Evolutionary conservation across 1,284 basidiomycete genomes (phyloP).

Genomic region (Cutaneotrichosporon cavernicola): DNA sequence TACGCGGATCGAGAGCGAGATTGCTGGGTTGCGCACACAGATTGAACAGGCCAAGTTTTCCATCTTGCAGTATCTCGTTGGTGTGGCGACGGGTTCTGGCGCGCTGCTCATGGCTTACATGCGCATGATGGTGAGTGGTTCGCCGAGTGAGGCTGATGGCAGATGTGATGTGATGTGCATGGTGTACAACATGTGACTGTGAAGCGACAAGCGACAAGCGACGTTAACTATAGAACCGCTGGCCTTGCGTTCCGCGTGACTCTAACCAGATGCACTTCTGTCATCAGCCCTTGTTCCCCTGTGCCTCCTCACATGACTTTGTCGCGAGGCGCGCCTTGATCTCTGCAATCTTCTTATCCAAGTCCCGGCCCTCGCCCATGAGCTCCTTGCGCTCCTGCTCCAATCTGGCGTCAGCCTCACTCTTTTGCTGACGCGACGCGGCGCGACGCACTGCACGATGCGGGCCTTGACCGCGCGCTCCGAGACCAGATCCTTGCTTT

Average conservation of each 20-base stretch:
- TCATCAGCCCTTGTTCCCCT: neutral
- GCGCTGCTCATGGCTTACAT: constrained; percentile 53
- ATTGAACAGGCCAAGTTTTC: constrained; percentile 84
- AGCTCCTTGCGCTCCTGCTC: constrained; percentile 40
- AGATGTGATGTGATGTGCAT: neutral
- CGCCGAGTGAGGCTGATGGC: neutral
- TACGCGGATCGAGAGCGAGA: constrained; percentile 95
- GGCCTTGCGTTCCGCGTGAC: neutral
- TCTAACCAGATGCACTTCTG: neutral
- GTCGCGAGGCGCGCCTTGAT: constrained; percentile 12
- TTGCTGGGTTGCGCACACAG: constrained; percentile 80
- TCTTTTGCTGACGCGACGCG: too few relatives aligned
- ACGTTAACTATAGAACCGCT: neutral
- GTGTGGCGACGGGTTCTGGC: constrained; percentile 53
- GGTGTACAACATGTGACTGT: neutral
- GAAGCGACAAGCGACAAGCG: too few relatives aligned
- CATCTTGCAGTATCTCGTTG: constrained; percentile 52
- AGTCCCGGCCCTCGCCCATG: constrained; percentile 28
- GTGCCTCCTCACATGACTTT: neutral
- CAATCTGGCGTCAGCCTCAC: constrained; percentile 25
- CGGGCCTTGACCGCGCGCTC: constrained; percentile 34
- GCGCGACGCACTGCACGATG: constrained; percentile 35
- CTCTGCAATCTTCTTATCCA: constrained; percentile 36
- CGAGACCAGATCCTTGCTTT: constrained; percentile 21
- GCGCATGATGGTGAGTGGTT: constrained; percentile 46